Base-by-base conservation (phyloP, 495 filamentous ascomycete species). In the Xylaria acuta region DNA sequence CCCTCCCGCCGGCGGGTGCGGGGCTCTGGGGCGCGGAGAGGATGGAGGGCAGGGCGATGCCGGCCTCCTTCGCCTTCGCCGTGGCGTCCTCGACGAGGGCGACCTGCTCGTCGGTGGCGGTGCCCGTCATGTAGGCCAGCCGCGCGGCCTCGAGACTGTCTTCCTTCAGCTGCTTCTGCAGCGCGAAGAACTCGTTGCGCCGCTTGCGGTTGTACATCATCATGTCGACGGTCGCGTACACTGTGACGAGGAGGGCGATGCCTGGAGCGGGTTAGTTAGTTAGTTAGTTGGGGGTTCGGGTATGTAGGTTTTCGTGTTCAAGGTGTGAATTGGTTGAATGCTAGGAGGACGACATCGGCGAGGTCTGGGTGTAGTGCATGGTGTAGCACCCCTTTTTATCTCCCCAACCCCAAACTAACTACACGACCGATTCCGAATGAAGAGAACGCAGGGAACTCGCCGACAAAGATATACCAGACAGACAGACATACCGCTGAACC, bases 171-270 rank as follows among this genome's bases (percentile, higher is more conserved):
- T 83, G 84, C 77, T 86, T 86, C 75, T 92, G 86, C 76, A 91
- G 84, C 63, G 87, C 86, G 78, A 90, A 87, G 80, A 91, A 95
- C 69, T 93, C 89, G 71, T 83, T 83, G 64, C 86, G 86, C 68
- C 87, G 86, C 80, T 86, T 85, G 67, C 93, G 91, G 84, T 97
- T 98, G 84, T 95, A 92, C 54, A 93, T 80, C 38, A 96, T 89
- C 89, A 99, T 92, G 81, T 97, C 95, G 77, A 88, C 87, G 66
- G 94, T 86, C 8, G 95, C 92, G 84, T 94, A 96, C 69, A 90
- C 85, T 27, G 93, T 93, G 47, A 95, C 87, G 66, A 90, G 87
- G 74, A 87, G 90, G 73, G 90, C 89, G 74, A 97, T 78, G 65
- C 90, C 94, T 95, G 72, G 71, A 67, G 36, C n/a, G 38, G 27